Base-by-base conservation (phyloP, 768 basidiomycete genomes). In the Suillus weaverae region DNA sequence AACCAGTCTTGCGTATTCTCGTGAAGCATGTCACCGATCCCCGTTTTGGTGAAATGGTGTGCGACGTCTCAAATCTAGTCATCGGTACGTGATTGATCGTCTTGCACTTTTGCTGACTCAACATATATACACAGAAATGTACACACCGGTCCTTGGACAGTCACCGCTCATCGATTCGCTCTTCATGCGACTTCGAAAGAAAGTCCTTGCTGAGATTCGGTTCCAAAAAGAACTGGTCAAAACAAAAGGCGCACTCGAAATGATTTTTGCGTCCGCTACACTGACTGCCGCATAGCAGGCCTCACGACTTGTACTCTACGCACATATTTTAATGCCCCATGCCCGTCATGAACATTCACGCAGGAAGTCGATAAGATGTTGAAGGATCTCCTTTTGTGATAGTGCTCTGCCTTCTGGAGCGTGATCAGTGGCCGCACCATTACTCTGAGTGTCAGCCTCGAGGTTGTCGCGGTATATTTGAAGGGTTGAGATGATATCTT, bases 91-190 rank as follows among this genome's bases (percentile, higher is more conserved):
- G 38, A 39, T 55, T 22, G 44, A 18, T 33, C 44, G 59, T 62
- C 10, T 57, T 33, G 26, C 43, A 26, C 38, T 64, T 26, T 35
- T 46, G 38, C 51, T 68, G 62, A 68, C 50, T 68, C 35, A 16
- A 32, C 62, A 62, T 64, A 56, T 48, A 26, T 30, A 43, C 18
- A 20, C 72, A 99, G 97, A 98, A 60, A 90, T 97, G 85, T 99
- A 99, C 76, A 82, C 85, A 3, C 85, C 93, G 0, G 90, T 97
- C 41, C 80, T 99, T n/a, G 97, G 97, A 2, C 94, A 97, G 76
- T 95, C 95, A 30, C 94, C 95, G 0, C 80, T 95, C 51, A 91
- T 99, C 62, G 97, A 99, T 76, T 82, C 89, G 7, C 81, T 97
- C 44, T 89, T 99, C 71, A 79, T 90, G 33, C 88, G 89, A 41